phyloP scores from a whole-genome alignment of 2,329 filamentous ascomycete species.

The Paraconiothyrium brasiliense region DNA sequence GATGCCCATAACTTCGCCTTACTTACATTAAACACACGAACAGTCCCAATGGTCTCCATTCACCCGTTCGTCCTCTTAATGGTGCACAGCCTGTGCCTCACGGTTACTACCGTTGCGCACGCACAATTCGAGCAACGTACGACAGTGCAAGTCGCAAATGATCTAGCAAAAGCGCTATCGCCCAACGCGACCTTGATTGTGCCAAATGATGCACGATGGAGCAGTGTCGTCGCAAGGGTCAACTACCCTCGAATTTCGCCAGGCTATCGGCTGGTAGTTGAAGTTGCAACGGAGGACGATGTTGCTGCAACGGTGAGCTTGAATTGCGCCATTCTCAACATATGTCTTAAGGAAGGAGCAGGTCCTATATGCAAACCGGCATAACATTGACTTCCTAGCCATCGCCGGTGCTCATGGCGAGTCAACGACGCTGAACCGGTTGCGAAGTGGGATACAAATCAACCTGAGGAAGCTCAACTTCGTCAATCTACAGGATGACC shows the following conservation, averaged over 20 bases:
- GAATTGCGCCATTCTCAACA: too few relatives aligned
- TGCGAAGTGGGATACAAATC: conserved; percentile 40
- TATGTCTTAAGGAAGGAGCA: too few relatives aligned
- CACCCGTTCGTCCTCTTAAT: too few relatives aligned
- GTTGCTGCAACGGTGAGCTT: conserved; percentile 21
- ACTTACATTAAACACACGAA: too few relatives aligned
- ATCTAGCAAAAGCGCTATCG: conserved; percentile 13
- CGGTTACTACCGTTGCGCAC: too few relatives aligned
- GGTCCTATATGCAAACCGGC: conserved; percentile 18
- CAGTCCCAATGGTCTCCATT: too few relatives aligned
- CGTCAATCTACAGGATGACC: conserved; percentile 21
- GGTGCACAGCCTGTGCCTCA: too few relatives aligned
- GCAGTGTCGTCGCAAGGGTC: conserved; percentile 21
- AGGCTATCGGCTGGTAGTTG: conserved; percentile 25
- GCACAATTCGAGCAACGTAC: too few relatives aligned
- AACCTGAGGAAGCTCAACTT: conserved; percentile 43
- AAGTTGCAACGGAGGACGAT: conserved; percentile 30
- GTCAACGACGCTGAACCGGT: not conserved
- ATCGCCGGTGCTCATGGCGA: conserved; percentile 47
- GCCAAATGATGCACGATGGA: conserved; percentile 25
- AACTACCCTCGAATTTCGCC: conserved; percentile 28
- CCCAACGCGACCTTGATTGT: conserved; percentile 23
- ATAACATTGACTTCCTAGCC: conserved; percentile 47
- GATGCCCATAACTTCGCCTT: too few relatives aligned
- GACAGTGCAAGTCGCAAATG: too few relatives aligned